Base-by-base conservation (phyloP, 2,329 filamentous ascomycete species). In the Colletotrichum filicis region DNA sequence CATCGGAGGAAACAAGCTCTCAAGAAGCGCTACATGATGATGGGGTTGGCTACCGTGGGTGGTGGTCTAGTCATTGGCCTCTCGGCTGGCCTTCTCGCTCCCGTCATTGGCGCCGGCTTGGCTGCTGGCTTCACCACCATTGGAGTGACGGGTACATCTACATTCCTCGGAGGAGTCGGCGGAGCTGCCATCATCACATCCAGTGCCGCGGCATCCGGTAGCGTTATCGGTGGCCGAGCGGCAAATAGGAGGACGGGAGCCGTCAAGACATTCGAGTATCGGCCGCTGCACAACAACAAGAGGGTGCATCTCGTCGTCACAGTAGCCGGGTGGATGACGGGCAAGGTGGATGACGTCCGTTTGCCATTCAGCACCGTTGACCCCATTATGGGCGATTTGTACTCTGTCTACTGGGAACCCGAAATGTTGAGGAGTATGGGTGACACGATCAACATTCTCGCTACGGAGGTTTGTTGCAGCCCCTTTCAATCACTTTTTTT, bases 361-460 rank as follows among this genome's bases (percentile, higher is more conserved):
- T 84, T 99, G 79, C 97, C 97, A 8, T 99, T 94, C 83, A 98
- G 95, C 85, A 99, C 97, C 0, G 93, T 99, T 7, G 95, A 99
- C 81, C 95, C 97, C 0, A 91, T 98, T 75, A 99, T 99, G 97
- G 97, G 97, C 14, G 97, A 99, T 80, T 92, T 99, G 19, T 99
- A 99, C 84, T 98, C 96, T 0, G 92, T 99, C 12, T 87, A 97
- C 71, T 99, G 97, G 95, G 97, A 99, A 82, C 97, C 97, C 3
- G 97, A 99, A 80, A 97, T 99, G 95, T 89, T 99, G 80, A 93
- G 92, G 77, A 98, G 95, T 83, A 99, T 98, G 92, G 97, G 97
- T 89, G 94, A 97, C 81, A 99, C 97, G 58, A 98, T 99, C 79
- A 98, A 98, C 79, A 98, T 99, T 83, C 87, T 99, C 75, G 97